Evolutionary conservation across 2,329 filamentous ascomycete species (phyloP).

Genomic region (Aspergillus nomiae): DNA sequence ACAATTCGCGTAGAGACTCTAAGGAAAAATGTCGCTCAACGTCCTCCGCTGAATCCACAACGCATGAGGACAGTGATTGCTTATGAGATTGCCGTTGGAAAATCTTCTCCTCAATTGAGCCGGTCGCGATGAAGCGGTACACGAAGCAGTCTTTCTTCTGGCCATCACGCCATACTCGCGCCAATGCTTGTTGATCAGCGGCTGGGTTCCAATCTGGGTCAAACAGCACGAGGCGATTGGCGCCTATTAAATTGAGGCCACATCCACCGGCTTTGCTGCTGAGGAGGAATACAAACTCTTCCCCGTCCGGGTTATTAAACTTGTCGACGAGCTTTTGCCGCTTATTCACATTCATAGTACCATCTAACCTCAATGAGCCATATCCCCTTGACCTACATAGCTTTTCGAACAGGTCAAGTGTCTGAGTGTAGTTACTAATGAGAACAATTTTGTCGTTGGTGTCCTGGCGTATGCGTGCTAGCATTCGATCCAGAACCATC

Average conservation of each 20-base stretch:
- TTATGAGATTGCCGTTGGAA: conserved; percentile 99
- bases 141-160: conserved; percentile 99
- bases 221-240: conserved; percentile 91
- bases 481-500: conserved; percentile 96
- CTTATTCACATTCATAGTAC: conserved; percentile 97
- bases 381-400: conserved; percentile 85
- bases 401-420: conserved; percentile 88
- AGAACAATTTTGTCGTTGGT: conserved; percentile 99
- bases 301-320: conserved; percentile 90
- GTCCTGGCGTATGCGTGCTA: conserved; percentile 89
- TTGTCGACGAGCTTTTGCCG: conserved; percentile 95
- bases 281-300: conserved; percentile 92
- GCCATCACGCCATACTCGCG: conserved; percentile 96
- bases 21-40: conserved; percentile 95
- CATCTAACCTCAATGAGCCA: conserved; percentile 85
- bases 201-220: conserved; percentile 98
- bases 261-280: conserved; percentile 97
- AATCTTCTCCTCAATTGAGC: conserved; percentile 98
- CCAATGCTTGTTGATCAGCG: conserved; percentile 93
- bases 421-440: conserved; percentile 98
- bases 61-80: conserved; percentile 91
- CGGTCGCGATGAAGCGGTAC: conserved; percentile 98
- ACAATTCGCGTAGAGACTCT: conserved; percentile 87
- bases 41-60: conserved; percentile 94
- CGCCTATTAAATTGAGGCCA: conserved; percentile 91